Evolutionary conservation across 495 filamentous ascomycete genomes (phyloP), one percentile per base, ranked within the genome.

Genomic region (Cryomyces minteri): DNA sequence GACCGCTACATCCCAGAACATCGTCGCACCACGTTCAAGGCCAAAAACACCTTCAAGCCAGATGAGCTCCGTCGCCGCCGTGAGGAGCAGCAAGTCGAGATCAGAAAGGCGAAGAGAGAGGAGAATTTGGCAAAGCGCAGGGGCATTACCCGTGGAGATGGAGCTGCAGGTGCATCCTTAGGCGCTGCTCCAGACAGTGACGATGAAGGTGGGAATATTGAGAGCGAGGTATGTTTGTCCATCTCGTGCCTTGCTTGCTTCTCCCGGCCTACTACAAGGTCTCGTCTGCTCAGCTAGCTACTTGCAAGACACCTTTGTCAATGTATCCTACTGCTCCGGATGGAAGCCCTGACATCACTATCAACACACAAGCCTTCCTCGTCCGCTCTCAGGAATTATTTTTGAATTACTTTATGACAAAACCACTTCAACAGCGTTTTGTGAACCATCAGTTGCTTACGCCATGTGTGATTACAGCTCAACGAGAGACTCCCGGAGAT

Each of bases 1-100:
- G 92, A 99, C 59, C 84, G 88, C 41, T 99, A 94, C 70, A 99
- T 99, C 61, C 92, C 92, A 60, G 92, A 96, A 68, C 92, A 99
- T 74, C 86, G 92, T 59, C 90, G 92, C 58, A 94, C 81, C 41
- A 88, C 94, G 67, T 99, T 90, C 76, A 99, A 99, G 78, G 92
- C 92, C 48, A 92, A 90, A 72, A 84, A 80, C 62, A 82, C 85
- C 59, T 99, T 99, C 74, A 92, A 93, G 73, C 87, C 87, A 53
- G 92, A 99, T 63, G 92, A 99, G 69, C 80, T 99, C 43, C 85
- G 92, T 58, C 86, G 92, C 59, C 92, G 92, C 63, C 92, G 92
- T 62, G 92, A 99, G 60, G 92, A 99, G 64, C 84, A 92, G 64
- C 88, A 94, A 65, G 92, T 99, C 48, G 92, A 99, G 72, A 96